Conservation (phyloP, 768 basidiomycete species). For the Rhodotorula paludigena region DNA sequence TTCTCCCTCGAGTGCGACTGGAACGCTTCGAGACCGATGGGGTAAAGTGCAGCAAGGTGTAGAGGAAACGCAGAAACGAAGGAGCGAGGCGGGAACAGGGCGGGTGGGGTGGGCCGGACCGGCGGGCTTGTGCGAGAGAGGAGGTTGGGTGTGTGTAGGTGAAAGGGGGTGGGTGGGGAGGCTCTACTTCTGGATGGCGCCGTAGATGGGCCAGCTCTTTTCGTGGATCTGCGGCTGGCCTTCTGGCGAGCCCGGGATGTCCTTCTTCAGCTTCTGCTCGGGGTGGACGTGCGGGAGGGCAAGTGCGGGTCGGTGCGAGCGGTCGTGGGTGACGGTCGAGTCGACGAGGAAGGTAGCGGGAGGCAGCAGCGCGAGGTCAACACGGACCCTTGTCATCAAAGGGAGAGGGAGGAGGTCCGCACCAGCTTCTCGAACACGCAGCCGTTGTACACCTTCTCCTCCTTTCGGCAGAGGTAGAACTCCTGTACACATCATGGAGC, state of each 20-base stretch:
- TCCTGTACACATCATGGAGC: constrained; percentile 55
- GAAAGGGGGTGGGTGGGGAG: neutral
- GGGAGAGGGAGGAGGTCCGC: neutral
- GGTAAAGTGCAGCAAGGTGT: too few relatives aligned
- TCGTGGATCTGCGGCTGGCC: constrained; percentile 84
- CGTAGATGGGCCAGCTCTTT: constrained; percentile 70
- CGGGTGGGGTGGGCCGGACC: too few relatives aligned
- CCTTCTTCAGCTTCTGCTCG: constrained; percentile 76
- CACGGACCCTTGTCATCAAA: too few relatives aligned
- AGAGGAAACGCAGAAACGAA: neutral
- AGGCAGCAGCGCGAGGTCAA: neutral
- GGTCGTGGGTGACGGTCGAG: too few relatives aligned
- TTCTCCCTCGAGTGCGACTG: too few relatives aligned
- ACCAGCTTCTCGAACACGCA: constrained; percentile 95
- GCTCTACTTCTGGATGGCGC: constrained; percentile 70
- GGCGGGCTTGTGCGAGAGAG: too few relatives aligned
- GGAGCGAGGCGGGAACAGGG: neutral
- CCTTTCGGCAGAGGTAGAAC: constrained; percentile 81
- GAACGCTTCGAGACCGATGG: too few relatives aligned
- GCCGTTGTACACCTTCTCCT: constrained; percentile 77
- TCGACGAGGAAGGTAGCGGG: neutral
- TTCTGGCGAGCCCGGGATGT: constrained; percentile 79
- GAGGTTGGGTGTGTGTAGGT: too few relatives aligned
- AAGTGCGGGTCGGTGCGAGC: neutral
- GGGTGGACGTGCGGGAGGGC: neutral